These are phyloP conservation scores for Turnera subulata DNA, from an alignment of 345 rosid genomes.

Conservation along the genomic window DNA sequence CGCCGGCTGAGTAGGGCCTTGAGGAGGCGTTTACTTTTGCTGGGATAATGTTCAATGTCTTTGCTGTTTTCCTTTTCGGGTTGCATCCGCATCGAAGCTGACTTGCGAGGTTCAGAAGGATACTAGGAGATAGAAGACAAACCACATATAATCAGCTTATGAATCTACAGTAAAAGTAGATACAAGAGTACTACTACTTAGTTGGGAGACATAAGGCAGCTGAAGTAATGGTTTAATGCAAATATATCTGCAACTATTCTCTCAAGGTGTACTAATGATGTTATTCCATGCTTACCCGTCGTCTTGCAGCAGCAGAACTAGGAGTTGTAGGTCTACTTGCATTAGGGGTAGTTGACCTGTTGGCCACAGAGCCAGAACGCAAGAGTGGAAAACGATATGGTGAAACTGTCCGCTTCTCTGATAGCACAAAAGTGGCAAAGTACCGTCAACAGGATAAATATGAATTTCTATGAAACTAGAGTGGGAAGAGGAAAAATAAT, in stretches of 20 bases:
- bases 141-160: constrained; percentile 6
- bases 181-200: no score
- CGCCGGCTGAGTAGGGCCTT: constrained; percentile 91
- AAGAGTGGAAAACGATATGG: constrained; percentile 80
- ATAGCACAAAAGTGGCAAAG: neutral
- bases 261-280: neutral
- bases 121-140: constrained; percentile 39
- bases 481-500: neutral
- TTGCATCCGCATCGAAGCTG: constrained; percentile 61
- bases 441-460: constrained; percentile 4
- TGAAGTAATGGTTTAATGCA: no score
- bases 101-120: constrained; percentile 82
- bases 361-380: constrained; percentile 69
- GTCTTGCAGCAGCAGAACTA: constrained; percentile 40
- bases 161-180: neutral
- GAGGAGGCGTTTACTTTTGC: constrained; percentile 86
- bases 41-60: constrained; percentile 60
- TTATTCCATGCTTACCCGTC: constrained; percentile 40
- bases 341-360: constrained; percentile 64
- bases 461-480: neutral
- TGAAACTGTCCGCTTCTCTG: constrained; percentile 73
- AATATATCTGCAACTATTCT: no score
- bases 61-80: constrained; percentile 51
- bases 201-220: no score
- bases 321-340: constrained; percentile 51